A percentile compares a stretch with the other conserved stretches of the same genome.
Conservation (phyloP, 2,329 filamentous ascomycete species). For the Tothia fuscella region DNA sequence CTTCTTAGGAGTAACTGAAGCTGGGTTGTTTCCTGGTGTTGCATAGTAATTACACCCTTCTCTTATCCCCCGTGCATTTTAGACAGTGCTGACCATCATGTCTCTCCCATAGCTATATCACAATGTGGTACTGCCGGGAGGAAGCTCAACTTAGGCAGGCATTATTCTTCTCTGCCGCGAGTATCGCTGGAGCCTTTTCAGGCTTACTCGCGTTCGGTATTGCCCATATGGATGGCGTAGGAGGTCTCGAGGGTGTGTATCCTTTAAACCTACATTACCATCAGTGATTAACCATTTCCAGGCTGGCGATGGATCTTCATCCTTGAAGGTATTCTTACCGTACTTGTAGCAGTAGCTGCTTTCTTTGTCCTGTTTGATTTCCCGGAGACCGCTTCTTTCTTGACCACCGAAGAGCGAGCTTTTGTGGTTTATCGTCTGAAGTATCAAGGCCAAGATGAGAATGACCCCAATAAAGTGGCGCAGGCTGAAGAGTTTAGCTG, state of each 20-base stretch:
- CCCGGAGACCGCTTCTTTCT: slow-evolving; percentile 46
- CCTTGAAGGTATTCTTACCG: slow-evolving; percentile 22
- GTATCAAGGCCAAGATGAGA: slow-evolving; percentile 8
- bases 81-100: not conserved
- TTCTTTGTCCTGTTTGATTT: slow-evolving; percentile 57
- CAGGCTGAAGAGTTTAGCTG: slow-evolving; percentile 8
- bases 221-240: slow-evolving; percentile 46
- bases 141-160: slow-evolving; percentile 48
- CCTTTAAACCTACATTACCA: slow-evolving; percentile 20
- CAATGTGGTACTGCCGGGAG: slow-evolving; percentile 51
- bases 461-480: slow-evolving; percentile 2
- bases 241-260: slow-evolving; percentile 32
- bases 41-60: not conserved
- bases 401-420: slow-evolving; percentile 39
- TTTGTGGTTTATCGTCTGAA: slow-evolving; percentile 49
- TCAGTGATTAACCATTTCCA: not conserved
- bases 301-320: not conserved
- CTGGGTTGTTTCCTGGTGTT: slow-evolving; percentile 25
- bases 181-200: slow-evolving; percentile 48
- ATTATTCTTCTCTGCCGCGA: slow-evolving; percentile 47
- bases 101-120: slow-evolving; percentile 23
- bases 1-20: slow-evolving; percentile 31
- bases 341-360: slow-evolving; percentile 21
- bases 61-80: not conserved
- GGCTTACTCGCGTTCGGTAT: slow-evolving; percentile 49